phyloP scores from a whole-genome alignment of 495 filamentous ascomycete genomes.

The Talaromyces wortmannii region DNA sequence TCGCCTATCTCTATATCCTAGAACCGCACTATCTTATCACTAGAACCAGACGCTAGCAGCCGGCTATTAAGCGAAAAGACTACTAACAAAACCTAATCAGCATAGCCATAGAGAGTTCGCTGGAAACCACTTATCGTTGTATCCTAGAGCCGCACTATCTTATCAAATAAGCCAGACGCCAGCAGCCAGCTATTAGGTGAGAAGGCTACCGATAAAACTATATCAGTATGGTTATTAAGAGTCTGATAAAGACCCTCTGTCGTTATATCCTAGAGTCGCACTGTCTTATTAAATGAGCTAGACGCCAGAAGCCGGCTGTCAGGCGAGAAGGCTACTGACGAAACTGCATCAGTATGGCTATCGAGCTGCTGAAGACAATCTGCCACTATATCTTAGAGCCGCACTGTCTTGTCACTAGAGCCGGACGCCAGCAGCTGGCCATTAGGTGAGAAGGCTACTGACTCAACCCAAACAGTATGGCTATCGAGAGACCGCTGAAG shows the following conservation, averaged over 20 bases:
- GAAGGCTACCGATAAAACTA: constrained; percentile 17
- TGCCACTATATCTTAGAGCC: constrained; percentile 16
- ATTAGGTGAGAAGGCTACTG: constrained; percentile 21
- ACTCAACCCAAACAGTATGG: constrained; percentile 9
- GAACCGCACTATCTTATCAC: constrained; percentile 14
- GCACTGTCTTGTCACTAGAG: constrained; percentile 11
- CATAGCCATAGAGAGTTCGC: background rate
- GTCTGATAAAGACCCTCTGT: constrained; percentile 6
- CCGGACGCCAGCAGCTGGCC: constrained; percentile 8
- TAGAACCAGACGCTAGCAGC: constrained; percentile 7
- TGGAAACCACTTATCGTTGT: constrained; percentile 1
- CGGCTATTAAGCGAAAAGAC: constrained; percentile 15
- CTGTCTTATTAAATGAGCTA: constrained; percentile 9
- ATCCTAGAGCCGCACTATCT: constrained; percentile 20
- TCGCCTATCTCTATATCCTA: constrained; percentile 15
- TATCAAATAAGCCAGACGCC: constrained; percentile 17
- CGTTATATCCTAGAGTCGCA: constrained; percentile 17
- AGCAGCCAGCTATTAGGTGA: constrained; percentile 20
- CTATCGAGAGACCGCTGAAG: background rate
- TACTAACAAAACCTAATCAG: background rate
- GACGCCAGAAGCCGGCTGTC: constrained; percentile 11
- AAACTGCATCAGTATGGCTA: constrained; percentile 2
- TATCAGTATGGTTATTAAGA: constrained; percentile 12
- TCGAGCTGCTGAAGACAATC: constrained; percentile 8
- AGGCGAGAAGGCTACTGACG: constrained; percentile 12